Conservation (phyloP, 371 early-diverging fungal species). For the Nematocida minor region DNA sequence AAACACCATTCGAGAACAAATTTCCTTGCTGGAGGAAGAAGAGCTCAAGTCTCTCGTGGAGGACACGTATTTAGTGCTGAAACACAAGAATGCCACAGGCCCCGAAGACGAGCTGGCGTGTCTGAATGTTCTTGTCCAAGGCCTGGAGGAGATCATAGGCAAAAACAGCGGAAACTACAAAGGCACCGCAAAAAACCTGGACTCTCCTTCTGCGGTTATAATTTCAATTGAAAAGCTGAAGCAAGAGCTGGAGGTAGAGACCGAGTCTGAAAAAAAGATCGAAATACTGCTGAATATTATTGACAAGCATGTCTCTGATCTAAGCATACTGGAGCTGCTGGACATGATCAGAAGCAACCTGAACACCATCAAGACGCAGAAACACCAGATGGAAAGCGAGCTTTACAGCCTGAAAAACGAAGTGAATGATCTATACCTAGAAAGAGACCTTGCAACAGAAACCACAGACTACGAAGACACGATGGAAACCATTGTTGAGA, state of each 20-base stretch:
- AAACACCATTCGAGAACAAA: conserved; percentile 51
- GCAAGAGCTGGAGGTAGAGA: neutral
- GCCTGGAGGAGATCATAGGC: conserved; percentile 52
- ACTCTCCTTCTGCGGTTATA: neutral
- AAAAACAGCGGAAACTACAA: conserved; percentile 12
- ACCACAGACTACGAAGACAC: conserved; percentile 8
- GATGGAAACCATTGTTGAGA: neutral
- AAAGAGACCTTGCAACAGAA: neutral
- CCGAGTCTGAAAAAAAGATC: neutral
- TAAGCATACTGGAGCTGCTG: neutral
- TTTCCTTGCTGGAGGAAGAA: conserved; percentile 51
- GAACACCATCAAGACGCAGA: neutral
- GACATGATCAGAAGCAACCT: neutral
- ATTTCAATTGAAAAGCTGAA: conserved; percentile 1
- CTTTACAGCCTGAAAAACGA: neutral
- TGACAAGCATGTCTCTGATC: conserved; percentile 1
- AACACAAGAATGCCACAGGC: conserved; percentile 41
- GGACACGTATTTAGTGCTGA: conserved; percentile 59
- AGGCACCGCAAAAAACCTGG: neutral
- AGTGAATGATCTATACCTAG: neutral
- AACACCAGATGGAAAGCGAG: neutral
- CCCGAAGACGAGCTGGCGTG: conserved; percentile 41
- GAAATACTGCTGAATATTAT: conserved; percentile 8
- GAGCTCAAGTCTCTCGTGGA: conserved; percentile 62
- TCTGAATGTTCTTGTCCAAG: conserved; percentile 46